These are phyloP conservation scores for Amanita pallidorosea DNA, from an alignment of 768 basidiomycete species.

Conservation along the genomic window DNA sequence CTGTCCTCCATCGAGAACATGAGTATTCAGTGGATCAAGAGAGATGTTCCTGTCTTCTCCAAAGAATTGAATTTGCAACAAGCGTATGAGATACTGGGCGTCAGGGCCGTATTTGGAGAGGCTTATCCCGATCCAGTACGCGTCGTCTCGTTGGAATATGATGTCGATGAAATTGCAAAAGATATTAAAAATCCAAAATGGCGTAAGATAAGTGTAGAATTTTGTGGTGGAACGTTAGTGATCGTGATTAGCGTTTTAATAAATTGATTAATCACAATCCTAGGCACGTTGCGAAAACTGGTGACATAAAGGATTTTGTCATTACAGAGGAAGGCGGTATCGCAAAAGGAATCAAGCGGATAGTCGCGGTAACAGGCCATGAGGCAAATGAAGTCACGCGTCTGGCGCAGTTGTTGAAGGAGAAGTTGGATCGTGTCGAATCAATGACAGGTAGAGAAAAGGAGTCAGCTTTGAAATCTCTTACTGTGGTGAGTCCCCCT, in stretches of 20 bases:
- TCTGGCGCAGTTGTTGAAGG: conserved; percentile 49
- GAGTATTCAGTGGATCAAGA: conserved; percentile 83
- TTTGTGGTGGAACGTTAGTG: conserved; percentile 89
- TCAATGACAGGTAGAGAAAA: conserved; percentile 62
- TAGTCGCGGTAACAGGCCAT: conserved; percentile 89
- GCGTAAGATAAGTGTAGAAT: conserved; percentile 87
- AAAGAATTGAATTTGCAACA: conserved; percentile 71
- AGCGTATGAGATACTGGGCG: conserved; percentile 83
- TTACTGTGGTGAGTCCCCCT: conserved; percentile 48
- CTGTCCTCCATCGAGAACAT: conserved; percentile 75
- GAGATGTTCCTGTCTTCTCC: conserved; percentile 81
- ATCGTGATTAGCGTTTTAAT: background rate
- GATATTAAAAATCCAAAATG: conserved; percentile 88
- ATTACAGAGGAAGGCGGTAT: conserved; percentile 95
- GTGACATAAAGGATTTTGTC: conserved; percentile 94
- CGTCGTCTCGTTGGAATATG: conserved; percentile 84
- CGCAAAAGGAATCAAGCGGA: conserved; percentile 93
- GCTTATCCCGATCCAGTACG: conserved; percentile 96
- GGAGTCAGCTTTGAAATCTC: conserved; percentile 78
- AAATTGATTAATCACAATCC: background rate
- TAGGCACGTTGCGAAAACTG: conserved; percentile 92
- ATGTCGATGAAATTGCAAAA: conserved; percentile 74
- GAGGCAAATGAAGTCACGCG: conserved; percentile 81
- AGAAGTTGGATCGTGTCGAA: conserved; percentile 54
- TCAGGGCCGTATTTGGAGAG: conserved; percentile 96